Percentiles rank a stretch among this genome's conserved stretches.
Evolutionary conservation across 2,329 filamentous ascomycete species (phyloP).

Genomic region (Nemania sp.): DNA sequence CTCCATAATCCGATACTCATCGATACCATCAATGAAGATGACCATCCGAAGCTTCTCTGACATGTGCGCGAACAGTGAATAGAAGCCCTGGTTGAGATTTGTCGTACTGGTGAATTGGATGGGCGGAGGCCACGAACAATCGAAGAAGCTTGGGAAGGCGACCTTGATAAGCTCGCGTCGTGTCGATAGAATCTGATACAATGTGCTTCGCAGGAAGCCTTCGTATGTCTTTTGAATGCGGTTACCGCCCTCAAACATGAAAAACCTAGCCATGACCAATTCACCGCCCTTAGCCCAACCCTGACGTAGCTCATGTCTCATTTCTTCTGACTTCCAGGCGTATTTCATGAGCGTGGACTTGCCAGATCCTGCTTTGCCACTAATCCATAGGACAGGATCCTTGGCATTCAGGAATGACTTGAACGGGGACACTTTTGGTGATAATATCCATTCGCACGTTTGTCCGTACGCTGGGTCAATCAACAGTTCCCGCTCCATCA

Average conservation of each 20-base stretch:
- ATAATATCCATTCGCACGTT: slow-evolving; percentile 53
- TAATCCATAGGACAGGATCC: slow-evolving; percentile 44
- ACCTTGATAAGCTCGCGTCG: slow-evolving; percentile 40
- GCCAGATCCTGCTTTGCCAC: slow-evolving; percentile 51
- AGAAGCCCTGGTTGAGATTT: slow-evolving; percentile 40
- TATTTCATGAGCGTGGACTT: slow-evolving; percentile 55
- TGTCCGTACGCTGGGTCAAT: slow-evolving; percentile 45
- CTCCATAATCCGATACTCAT: slow-evolving; percentile 42
- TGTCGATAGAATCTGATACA: slow-evolving; percentile 44
- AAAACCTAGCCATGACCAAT: slow-evolving; percentile 44
- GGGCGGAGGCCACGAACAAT: slow-evolving; percentile 38
- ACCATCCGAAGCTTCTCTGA: slow-evolving; percentile 36
- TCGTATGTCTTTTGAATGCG: slow-evolving; percentile 46
- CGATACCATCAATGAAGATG: slow-evolving; percentile 40
- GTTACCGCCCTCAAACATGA: slow-evolving; percentile 48
- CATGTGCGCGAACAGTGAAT: slow-evolving; percentile 40
- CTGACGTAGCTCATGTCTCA: slow-evolving; percentile 34
- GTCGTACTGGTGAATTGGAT: slow-evolving; percentile 38
- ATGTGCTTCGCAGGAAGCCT: slow-evolving; percentile 45
- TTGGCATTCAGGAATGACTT: slow-evolving; percentile 30
- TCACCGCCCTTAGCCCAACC: slow-evolving; percentile 42
- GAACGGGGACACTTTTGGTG: slow-evolving; percentile 32
- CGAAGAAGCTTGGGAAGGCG: slow-evolving; percentile 40
- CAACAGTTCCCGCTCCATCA: slow-evolving; percentile 39
- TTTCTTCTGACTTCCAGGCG: slow-evolving; percentile 39